phyloP scores from a whole-genome alignment of 768 basidiomycete genomes.

The Arthromyces matolae region DNA sequence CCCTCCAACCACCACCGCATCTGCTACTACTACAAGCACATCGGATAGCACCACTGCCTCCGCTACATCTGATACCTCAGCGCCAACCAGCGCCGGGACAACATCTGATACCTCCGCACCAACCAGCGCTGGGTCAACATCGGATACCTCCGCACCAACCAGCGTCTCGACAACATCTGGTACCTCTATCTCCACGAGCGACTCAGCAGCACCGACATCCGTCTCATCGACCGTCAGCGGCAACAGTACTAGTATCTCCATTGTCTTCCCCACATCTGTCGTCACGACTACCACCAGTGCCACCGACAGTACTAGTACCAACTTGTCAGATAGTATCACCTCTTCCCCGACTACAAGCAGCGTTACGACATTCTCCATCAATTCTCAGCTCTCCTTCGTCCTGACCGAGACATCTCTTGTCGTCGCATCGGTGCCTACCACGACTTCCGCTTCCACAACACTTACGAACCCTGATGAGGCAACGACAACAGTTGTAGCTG shows the following conservation, averaged over 20 bases:
- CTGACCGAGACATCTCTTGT: constrained; percentile 41
- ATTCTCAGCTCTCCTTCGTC: constrained; percentile 41
- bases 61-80: too few relatives aligned
- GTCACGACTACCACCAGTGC: background rate
- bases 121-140: background rate
- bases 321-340: background rate
- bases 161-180: background rate
- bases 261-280: constrained; percentile 17
- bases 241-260: constrained; percentile 6
- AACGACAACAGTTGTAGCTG: constrained; percentile 27
- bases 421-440: constrained; percentile 30
- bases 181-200: background rate
- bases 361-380: constrained; percentile 26
- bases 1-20: background rate
- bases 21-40: constrained; percentile 13
- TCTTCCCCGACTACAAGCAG: constrained; percentile 6
- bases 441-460: constrained; percentile 22
- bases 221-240: background rate
- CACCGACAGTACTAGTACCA: background rate
- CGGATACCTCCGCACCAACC: background rate
- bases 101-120: too few relatives aligned
- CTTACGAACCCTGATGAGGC: constrained; percentile 43
- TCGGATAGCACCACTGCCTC: too few relatives aligned
- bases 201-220: background rate
- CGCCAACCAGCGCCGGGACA: too few relatives aligned